Percentiles rank a stretch among this genome's conserved stretches.
Evolutionary conservation across 129 eudicot genomes (phyloP).

Genomic region (Flaveria linearis): DNA sequence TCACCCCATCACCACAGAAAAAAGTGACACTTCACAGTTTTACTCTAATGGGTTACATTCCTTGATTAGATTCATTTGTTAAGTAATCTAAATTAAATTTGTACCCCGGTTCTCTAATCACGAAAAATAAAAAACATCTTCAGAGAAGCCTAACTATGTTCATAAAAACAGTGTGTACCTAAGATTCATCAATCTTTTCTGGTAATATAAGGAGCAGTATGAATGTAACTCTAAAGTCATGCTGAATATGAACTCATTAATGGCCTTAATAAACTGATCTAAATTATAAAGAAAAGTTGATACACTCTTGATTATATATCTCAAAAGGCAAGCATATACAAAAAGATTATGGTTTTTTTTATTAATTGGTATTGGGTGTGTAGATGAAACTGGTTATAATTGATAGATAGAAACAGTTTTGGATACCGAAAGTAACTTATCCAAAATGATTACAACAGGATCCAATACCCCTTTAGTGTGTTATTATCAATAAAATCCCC

Average conservation of each 20-base stretch:
- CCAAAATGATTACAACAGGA: too few relatives aligned
- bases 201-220: not conserved
- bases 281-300: not conserved
- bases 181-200: not conserved
- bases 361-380: not conserved
- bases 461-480: too few relatives aligned
- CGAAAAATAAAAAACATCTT: not conserved
- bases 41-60: not conserved
- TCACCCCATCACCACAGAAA: not conserved
- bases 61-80: conserved; percentile 1
- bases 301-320: not conserved
- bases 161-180: not conserved
- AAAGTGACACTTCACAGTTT: not conserved
- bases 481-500: not conserved
- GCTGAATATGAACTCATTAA: not conserved
- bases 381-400: not conserved
- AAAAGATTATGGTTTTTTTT: not conserved
- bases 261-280: not conserved
- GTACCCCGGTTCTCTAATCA: not conserved
- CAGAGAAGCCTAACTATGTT: not conserved
- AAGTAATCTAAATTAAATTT: not conserved
- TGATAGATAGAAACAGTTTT: not conserved
- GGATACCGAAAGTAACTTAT: not conserved
- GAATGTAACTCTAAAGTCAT: not conserved
- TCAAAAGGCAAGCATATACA: not conserved